phyloP scores from a whole-genome alignment of 2,329 filamentous ascomycete species.

The Dothidotthia symphoricarpi region DNA sequence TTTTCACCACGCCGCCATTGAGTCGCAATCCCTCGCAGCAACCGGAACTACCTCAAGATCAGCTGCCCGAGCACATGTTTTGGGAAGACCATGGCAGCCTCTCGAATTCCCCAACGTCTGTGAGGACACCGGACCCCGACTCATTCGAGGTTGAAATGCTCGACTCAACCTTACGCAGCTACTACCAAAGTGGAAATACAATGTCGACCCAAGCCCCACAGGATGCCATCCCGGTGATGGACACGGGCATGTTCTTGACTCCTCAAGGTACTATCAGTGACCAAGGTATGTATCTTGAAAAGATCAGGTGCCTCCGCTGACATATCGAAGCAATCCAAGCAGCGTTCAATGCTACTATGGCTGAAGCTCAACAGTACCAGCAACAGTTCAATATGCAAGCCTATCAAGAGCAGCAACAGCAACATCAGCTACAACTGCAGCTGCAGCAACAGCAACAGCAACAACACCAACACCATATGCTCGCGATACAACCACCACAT shows the following conservation, averaged over 20 bases:
- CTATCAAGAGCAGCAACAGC: slow-evolving; percentile 21
- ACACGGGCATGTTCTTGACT: slow-evolving; percentile 22
- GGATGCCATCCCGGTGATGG: slow-evolving; percentile 21
- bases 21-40: slow-evolving; percentile 35
- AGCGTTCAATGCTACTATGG: slow-evolving; percentile 23
- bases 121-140: slow-evolving; percentile 36
- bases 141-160: slow-evolving; percentile 36
- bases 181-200: slow-evolving; percentile 22
- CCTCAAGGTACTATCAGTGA: slow-evolving; percentile 18
- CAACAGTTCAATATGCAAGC: slow-evolving; percentile 19
- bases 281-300: slow-evolving; percentile 18
- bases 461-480: slow-evolving; percentile 17
- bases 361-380: slow-evolving; percentile 21
- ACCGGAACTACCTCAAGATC: slow-evolving; percentile 28
- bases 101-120: slow-evolving; percentile 39
- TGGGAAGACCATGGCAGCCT: slow-evolving; percentile 35
- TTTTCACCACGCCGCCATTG: slow-evolving; percentile 34
- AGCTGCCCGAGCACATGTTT: slow-evolving; percentile 30
- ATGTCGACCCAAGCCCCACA: slow-evolving; percentile 30
- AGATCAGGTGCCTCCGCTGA: slow-evolving; percentile 10
- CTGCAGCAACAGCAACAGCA: background rate
- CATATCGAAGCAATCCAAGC: slow-evolving; percentile 23
- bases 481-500: slow-evolving; percentile 19
- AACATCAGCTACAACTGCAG: slow-evolving; percentile 5
- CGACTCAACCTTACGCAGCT: slow-evolving; percentile 31